Base-by-base conservation (phyloP, 805 yeast species). In the Lipomyces starkeyi region DNA sequence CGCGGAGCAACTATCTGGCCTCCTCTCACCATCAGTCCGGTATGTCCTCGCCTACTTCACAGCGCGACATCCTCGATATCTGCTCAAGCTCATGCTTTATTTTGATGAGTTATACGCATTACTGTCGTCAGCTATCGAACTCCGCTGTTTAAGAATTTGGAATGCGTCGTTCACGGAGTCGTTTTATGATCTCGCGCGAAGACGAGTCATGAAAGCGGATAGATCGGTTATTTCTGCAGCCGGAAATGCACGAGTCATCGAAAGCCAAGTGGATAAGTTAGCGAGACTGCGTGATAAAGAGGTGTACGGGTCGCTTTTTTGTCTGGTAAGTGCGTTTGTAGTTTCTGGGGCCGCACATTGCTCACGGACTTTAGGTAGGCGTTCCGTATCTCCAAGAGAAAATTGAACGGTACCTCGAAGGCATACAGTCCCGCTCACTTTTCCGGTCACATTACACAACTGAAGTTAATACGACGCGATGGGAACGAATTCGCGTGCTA, bases 91-190 rank as follows among this genome's bases (percentile, higher is more conserved):
- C 2, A 86, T 91, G 34, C 87, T 90, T 73, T 80, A 82, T 57
- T 93, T 90, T 75, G 97, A 94, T 76, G 97, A 91, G 80, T 74
- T 92, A 49, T 89, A 89, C 73, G 76, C 89, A 2, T 67, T 85
- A 1, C 68, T 89, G 2, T 80, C 93, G 74, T 87, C 90, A 0
- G 66, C 84, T 2, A 80, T 94, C 1, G 98, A 95, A 77, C 87
- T 87, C 82, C 83, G 85, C 69, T 91, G 88, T 73, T 77, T 94
- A 60, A 84, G 81, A 62, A 82, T 82, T 60, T 91, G 95, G 91
- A 93, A 91, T 74, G 86, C 96, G 0, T 86, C 95, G 1, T 91
- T 94, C 74, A 91, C 97, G 0, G 98, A 94, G 77, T 90, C 91
- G 75, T 94, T 94, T 76, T 94, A 94, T 76, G 98, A 98, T 1